Evolutionary conservation across 148 eudicot species (phyloP), one percentile per base, ranked within the genome.

Genomic region (Talinum fruticosum): DNA sequence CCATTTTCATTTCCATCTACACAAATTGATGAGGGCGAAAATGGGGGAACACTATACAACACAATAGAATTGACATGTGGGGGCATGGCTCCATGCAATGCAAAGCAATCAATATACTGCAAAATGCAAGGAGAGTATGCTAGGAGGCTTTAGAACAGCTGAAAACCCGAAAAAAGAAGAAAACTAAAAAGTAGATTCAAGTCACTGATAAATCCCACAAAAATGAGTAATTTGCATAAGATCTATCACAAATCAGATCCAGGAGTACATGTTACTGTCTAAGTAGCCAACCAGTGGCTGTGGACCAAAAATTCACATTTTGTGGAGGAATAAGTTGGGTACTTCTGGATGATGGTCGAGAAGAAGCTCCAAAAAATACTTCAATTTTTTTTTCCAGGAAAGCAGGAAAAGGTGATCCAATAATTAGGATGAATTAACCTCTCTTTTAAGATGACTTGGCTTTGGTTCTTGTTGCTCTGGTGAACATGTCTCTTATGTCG

Each of bases 401-500:
- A n/a, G n/a, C 53, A 69, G 16, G 26, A 4, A n/a, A n/a, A 57
- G 76, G 51, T 30, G 14, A 59, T 28, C 12, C n/a, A 75, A 62
- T 0, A 29, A 3, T 0, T 10, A 1, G 41, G n/a, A 23, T 23
- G 18, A 61, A 24, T 14, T 12, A 23, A 29, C 29, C 71, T 41
- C 8, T 30, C 29, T 23, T n/a, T 66, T 75, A 75, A 23, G 85
- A 30, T 23, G 76, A 34, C 77, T 84, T 82, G 26, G 83, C 8
- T 77, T 49, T 78, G 73, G 82, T 87, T 84, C 94, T 90, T 18
- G 97, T 85, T 66, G 92, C 99, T 84, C 92, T 85, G 34, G 80
- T 23, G 74, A 96, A 96, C 99, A 96, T 96, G 75, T 93, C 98
- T 84, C 82, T 93, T 71, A 96, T 96, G 80, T 85, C 93, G 29